Base-by-base conservation (phyloP, 441 rosid genomes). In the Sinapis alba region DNA sequence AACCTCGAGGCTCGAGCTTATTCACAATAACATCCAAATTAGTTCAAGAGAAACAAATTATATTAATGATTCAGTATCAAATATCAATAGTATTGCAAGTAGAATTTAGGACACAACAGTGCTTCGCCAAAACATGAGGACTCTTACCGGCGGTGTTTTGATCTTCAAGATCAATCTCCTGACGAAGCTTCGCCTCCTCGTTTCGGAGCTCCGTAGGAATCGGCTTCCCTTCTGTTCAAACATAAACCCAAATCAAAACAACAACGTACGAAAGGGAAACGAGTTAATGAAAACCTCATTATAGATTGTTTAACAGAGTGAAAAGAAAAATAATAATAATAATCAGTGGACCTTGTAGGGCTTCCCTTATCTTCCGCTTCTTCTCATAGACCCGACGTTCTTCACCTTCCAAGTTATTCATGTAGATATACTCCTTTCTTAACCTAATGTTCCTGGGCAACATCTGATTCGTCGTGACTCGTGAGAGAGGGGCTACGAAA, bases 351-450 rank as follows among this genome's bases (percentile, higher is more conserved):
- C 86, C 84, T 78, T 77, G 84, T 0, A 95, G 80, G 23, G 99
- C 99, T 85, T 95, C 88, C 73, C 82, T 85, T 62, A 91, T 93
- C 87, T 88, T 88, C 65, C 88, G 92, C 77, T 93, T 95, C 79
- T 93, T 89, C 81, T 90, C 97, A 58, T 90, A 93, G 11, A 83
- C 82, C 76, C 68, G 63, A 41, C 95, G 86, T 75, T 93, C 97
- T 66, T 93, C 92, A 58, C 98, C 95, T 84, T 95, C 98, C 81
- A 95, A 86, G 74, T 85, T 96, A 76, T 96, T 96, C 72, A 90
- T 72, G 82, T 89, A 93, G 75, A 96, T 65, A 79, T 86, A 95
- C 79, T 95, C 97, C 41, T 92, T 83, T 64, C 94, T 83, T 74
- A 88, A 74, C 58, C 98, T 79, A 18, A 89, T 73, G 79, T 92